Evolutionary conservation across 2,329 filamentous ascomycete genomes (phyloP).

Genomic region (Penicillium sp.): DNA sequence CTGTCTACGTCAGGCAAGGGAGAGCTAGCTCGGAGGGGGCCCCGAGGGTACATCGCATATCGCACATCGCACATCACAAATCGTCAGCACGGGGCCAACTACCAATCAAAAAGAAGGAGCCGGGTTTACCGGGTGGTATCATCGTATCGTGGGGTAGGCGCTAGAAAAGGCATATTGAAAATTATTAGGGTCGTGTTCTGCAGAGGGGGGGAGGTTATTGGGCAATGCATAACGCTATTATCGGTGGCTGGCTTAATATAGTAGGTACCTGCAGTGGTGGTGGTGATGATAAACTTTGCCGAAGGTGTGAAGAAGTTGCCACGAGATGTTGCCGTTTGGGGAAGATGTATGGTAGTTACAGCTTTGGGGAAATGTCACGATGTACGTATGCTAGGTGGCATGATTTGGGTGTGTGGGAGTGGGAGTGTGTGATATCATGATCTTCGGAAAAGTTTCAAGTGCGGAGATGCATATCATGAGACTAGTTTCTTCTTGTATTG

Average conservation of each 20-base stretch:
- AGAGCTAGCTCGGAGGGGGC: no score
- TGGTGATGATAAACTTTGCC: background rate
- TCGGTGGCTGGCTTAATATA: background rate
- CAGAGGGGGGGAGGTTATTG: background rate
- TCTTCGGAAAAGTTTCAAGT: background rate
- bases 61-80: no score
- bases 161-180: no score
- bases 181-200: background rate
- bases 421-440: background rate
- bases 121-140: background rate
- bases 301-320: background rate
- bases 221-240: background rate
- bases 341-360: no score
- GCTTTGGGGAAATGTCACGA: background rate
- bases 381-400: background rate
- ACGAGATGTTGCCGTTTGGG: background rate
- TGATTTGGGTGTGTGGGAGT: background rate
- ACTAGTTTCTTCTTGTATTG: background rate
- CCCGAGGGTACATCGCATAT: no score
- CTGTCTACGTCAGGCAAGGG: no score
- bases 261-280: slow-evolving; percentile 1
- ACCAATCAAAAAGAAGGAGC: background rate
- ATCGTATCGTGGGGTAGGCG: no score
- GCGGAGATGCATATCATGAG: background rate
- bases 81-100: no score